Evolutionary conservation across 1,139 yeast species (phyloP).

Genomic region (Yamadazyma siamensis): DNA sequence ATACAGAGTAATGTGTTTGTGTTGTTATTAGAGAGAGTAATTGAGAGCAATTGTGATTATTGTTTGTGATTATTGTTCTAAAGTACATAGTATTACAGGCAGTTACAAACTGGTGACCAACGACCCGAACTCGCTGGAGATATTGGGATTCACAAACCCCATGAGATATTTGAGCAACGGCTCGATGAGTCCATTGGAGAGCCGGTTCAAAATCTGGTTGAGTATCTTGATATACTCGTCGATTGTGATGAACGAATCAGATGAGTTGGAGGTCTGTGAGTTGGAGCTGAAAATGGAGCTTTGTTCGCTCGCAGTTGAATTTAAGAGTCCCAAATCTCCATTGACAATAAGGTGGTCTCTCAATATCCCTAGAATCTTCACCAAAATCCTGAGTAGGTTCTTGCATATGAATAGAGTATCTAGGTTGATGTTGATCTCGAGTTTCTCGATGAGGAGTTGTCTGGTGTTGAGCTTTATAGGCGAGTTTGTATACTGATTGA

Average conservation of each 20-base stretch:
- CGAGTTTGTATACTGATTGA: constrained; percentile 19
- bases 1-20: too few relatives aligned
- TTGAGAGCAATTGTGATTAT: too few relatives aligned
- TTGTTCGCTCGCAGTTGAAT: constrained; percentile 12
- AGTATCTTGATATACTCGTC: constrained; percentile 35
- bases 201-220: constrained; percentile 26
- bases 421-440: constrained; percentile 42
- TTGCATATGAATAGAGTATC: constrained; percentile 42
- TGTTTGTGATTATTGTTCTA: too few relatives aligned
- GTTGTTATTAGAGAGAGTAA: too few relatives aligned
- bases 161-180: constrained; percentile 34
- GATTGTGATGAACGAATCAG: constrained; percentile 22
- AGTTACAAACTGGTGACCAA: constrained; percentile 20
- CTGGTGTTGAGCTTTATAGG: constrained; percentile 42
- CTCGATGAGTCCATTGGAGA: constrained; percentile 34
- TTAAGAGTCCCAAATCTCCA: constrained; percentile 8
- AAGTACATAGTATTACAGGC: too few relatives aligned
- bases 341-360: constrained; percentile 16
- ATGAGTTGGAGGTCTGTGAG: constrained; percentile 22
- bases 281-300: constrained; percentile 35
- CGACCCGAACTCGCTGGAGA: constrained; percentile 28
- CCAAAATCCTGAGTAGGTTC: constrained; percentile 29
- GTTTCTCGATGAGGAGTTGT: constrained; percentile 43
- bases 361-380: constrained; percentile 26
- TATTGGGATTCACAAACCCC: constrained; percentile 28